Base-by-base conservation (phyloP, 2,329 filamentous ascomycete genomes). In the Penicillium sp. region DNA sequence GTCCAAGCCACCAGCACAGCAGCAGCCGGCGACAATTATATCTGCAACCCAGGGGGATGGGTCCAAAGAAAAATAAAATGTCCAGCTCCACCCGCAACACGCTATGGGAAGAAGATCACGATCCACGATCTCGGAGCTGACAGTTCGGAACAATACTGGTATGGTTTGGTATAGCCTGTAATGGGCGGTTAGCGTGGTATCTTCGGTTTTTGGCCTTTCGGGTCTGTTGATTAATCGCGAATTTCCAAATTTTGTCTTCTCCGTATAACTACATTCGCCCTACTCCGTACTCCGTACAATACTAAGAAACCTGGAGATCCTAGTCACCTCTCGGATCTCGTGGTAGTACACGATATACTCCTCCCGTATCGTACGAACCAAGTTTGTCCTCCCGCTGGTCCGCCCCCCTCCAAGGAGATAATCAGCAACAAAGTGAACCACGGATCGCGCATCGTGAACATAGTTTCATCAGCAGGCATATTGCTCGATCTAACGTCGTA, bases 91-190 rank as follows among this genome's bases (percentile, higher is more conserved):
- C 66, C 58, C 62, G 60, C 68, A 70, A 35, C 71, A 73, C 71
- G 70, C 71, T 73, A 75, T 74, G 70, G 66, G 67, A 72, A 62
- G 72, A 74, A 75, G 73, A 75, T 75, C 73, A 68, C 70, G 73
- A 75, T 72, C 73, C 72, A 75, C 75, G 73, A 75, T 75, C 73
- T 75, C 70, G 71, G 72, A 75, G 73, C 72, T 75, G 73, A 75
- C 73, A 75, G 66, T 70, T 70, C 61, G 68, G 67, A 66, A 65
- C 61, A 67, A 69, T 68, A 70, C 67, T 14, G 2, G 46, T 52
- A 45, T 28, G 5, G 46, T 43, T 56, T 37, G 49, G 35, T 49
- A 52, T 40, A 28, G 33, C 26, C 11, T 10, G 46, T 51, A 42
- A 30, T 14, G 26, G 26, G 30, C 45, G 26, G 45, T 14, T 30